Evolutionary conservation across 306 rosid species (phyloP).

Genomic region (Hippophae rhamnoides): DNA sequence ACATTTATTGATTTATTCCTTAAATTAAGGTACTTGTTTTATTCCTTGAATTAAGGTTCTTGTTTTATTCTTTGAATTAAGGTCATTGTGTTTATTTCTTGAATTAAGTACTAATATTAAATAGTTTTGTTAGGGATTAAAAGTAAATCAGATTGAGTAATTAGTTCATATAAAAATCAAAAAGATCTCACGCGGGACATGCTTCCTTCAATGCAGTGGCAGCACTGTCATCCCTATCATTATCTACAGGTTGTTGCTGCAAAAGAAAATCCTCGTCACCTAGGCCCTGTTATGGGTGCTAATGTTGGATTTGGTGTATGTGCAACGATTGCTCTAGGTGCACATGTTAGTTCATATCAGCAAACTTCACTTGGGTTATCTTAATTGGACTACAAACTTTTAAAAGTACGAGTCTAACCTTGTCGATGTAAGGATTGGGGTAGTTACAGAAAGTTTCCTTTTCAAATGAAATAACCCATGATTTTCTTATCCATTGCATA

Average conservation of each 20-base stretch:
- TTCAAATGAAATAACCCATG: too few relatives aligned
- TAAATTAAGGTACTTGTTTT: too few relatives aligned
- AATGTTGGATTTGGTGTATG: constrained; percentile 85
- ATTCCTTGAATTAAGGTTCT: too few relatives aligned
- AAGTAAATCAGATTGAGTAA: too few relatives aligned
- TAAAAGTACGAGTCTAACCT: constrained; percentile 54
- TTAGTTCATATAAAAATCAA: too few relatives aligned
- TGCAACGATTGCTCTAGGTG: constrained; percentile 60
- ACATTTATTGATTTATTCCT: too few relatives aligned
- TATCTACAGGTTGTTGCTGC: constrained; percentile 51
- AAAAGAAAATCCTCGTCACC: constrained; percentile 64
- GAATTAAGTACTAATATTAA: too few relatives aligned
- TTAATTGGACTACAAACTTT: constrained; percentile 90
- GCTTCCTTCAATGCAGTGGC: constrained; percentile 74
- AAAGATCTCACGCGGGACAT: constrained; percentile 55
- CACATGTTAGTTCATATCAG: constrained; percentile 90
- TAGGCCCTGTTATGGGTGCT: constrained; percentile 76
- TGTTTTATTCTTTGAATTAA: too few relatives aligned
- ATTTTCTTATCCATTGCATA: too few relatives aligned
- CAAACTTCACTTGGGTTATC: constrained; percentile 72
- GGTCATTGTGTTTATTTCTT: too few relatives aligned
- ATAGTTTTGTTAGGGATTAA: too few relatives aligned
- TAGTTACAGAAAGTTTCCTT: too few relatives aligned
- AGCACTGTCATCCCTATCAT: constrained; percentile 92
- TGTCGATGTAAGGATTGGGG: constrained; percentile 23